phyloP scores from a whole-genome alignment of 768 basidiomycete genomes.

The Tephrocybe sp. region DNA sequence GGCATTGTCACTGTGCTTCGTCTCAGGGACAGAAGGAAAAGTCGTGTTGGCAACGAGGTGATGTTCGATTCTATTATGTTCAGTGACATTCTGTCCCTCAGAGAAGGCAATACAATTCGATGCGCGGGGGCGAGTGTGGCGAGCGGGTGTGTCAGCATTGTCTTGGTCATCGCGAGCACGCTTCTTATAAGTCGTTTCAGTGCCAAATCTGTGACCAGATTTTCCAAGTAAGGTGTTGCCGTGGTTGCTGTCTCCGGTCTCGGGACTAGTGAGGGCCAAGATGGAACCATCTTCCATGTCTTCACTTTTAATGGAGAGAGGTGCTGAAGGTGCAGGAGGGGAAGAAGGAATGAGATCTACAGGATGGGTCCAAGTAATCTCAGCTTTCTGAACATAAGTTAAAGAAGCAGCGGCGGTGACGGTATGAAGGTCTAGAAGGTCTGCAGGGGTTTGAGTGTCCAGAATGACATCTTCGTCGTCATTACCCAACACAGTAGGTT shows the following conservation, averaged over 20 bases:
- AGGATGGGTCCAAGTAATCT: slow-evolving; percentile 2
- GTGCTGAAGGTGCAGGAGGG: not conserved
- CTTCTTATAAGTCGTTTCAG: not conserved
- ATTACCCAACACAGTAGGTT: no score
- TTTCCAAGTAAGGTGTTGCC: no score
- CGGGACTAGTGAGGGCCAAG: no score
- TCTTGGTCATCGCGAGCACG: not conserved
- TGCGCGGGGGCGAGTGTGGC: not conserved
- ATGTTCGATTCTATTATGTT: not conserved
- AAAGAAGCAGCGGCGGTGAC: not conserved
- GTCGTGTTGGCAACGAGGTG: not conserved
- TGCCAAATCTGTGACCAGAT: not conserved
- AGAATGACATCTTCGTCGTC: no score
- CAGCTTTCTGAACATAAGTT: not conserved
- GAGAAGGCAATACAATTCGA: not conserved
- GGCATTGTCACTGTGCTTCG: no score
- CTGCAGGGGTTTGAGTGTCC: not conserved
- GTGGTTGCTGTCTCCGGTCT: no score
- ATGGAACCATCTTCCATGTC: no score
- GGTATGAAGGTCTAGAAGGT: not conserved
- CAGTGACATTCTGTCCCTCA: not conserved
- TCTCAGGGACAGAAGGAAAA: not conserved
- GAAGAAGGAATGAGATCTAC: no score
- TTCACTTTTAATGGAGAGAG: not conserved
- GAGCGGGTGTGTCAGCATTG: not conserved